Conservation (phyloP, 2,329 filamentous ascomycete genomes). For the Leptosphaerulina australis region DNA sequence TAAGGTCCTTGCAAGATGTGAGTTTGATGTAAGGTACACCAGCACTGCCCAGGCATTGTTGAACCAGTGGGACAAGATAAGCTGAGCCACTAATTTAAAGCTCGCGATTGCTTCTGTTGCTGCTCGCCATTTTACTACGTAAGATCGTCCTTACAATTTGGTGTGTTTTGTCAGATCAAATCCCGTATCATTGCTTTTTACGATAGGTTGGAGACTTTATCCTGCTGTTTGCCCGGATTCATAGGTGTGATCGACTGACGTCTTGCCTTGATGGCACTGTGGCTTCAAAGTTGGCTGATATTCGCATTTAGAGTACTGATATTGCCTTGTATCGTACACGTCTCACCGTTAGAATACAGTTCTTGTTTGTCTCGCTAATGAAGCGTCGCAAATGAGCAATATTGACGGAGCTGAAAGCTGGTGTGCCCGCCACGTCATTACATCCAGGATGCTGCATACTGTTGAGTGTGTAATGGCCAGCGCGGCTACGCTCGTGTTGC, state of each 20-base stretch:
- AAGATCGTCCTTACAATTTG: background rate
- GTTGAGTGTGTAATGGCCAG: background rate
- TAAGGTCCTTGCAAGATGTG: constrained; percentile 3
- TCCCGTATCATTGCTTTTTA: background rate
- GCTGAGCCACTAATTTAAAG: background rate
- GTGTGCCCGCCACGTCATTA: background rate
- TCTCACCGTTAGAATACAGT: background rate
- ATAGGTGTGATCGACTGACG: background rate
- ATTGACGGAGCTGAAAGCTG: background rate
- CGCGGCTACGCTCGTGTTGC: background rate
- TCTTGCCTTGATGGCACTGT: background rate
- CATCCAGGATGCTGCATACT: background rate
- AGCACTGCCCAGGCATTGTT: background rate
- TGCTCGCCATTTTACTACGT: background rate
- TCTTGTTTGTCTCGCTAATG: background rate
- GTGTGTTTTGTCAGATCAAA: background rate
- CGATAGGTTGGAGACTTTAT: constrained; percentile 1
- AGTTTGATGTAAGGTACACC: constrained; percentile 9
- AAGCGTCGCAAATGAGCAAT: background rate
- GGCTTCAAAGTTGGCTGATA: background rate
- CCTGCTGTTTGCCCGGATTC: background rate
- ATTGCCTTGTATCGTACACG: background rate
- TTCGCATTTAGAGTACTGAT: background rate
- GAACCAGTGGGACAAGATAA: background rate
- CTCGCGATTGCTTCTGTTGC: background rate